Evolutionary conservation across 2,329 filamentous ascomycete species (phyloP).

Genomic region (Colletotrichum abscissum): DNA sequence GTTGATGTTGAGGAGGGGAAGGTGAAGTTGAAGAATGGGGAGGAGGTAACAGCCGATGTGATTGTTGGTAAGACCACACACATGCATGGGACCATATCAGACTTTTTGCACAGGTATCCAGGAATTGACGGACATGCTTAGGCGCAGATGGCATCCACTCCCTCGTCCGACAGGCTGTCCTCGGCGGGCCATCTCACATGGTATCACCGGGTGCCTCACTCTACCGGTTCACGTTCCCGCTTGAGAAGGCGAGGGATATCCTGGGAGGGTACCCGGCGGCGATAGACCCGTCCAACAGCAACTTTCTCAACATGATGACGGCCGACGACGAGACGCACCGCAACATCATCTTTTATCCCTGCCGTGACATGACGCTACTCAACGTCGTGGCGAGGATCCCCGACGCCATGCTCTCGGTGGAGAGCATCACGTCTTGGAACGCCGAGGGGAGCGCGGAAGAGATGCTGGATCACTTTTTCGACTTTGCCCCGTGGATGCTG

Average conservation of each 20-base stretch:
- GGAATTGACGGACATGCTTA: neutral
- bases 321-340: constrained; percentile 21
- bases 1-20: constrained; percentile 18
- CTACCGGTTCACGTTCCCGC: constrained; percentile 21
- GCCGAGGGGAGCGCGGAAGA: constrained; percentile 12
- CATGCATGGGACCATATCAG: neutral
- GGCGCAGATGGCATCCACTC: constrained; percentile 31
- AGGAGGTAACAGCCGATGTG: constrained; percentile 7
- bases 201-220: constrained; percentile 15
- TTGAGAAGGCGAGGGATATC: constrained; percentile 10
- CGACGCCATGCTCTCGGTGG: constrained; percentile 1
- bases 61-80: constrained; percentile 16
- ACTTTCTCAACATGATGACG: constrained; percentile 23
- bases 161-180: constrained; percentile 4
- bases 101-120: too few species aligned
- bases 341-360: constrained; percentile 29
- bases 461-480: constrained; percentile 10
- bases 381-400: constrained; percentile 20
- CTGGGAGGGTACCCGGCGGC: constrained; percentile 10
- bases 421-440: constrained; percentile 26
- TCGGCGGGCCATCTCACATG: constrained; percentile 5
- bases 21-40: constrained; percentile 10
- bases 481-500: constrained; percentile 29
- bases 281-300: constrained; percentile 2
- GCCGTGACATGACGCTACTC: constrained; percentile 13